Evolutionary conservation across 176 grass and related monocot species (phyloP), one percentile per base, ranked within the genome.

Genomic region (Elaeis guineensis): DNA sequence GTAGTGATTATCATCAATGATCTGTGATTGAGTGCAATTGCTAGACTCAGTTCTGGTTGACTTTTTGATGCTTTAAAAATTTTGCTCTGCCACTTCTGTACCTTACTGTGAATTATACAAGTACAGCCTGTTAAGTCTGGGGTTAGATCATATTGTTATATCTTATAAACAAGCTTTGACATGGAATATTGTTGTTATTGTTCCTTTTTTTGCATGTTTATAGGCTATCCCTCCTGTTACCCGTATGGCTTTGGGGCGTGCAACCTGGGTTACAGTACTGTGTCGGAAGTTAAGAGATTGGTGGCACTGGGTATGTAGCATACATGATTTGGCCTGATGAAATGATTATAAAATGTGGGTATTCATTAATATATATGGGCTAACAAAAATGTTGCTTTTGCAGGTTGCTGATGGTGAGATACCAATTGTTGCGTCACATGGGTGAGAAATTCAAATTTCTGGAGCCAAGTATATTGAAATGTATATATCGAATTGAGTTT

Each of bases 221-320:
- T 78, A 97, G 87, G 89, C 78, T 17, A 88, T 97, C 63, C 92
- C 87, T 76, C 92, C 87, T 58, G 72, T 88, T 63, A 62, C 78
- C 63, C 83, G 92, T 21, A 91, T 91, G 70, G 81, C 81, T 30
- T 72, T 97, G 79, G 83, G 65, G 54, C 81, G 73, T 57, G 81
- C 69, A 74, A 91, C 79, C 51, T 97, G 92, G 92, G 79, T 97
- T 51, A 80, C 87, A 0, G 84, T 88, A 22, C 72, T 97, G 78
- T 97, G 92, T 75, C 80, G 79, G 49, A 96, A 88, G 76, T 35
- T 97, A 48, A 97, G 82, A 86, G 78, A 97, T 75, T 97, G 92
- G 92, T 97, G 92, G 92, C 73, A 88, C 54, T 82, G 81, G 92
- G 92, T 97, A 97, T 59, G 72, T 22, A 55, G 55, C 56, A 55